phyloP scores from a whole-genome alignment of 2,329 filamentous ascomycete species.

The Penicillium sp. region DNA sequence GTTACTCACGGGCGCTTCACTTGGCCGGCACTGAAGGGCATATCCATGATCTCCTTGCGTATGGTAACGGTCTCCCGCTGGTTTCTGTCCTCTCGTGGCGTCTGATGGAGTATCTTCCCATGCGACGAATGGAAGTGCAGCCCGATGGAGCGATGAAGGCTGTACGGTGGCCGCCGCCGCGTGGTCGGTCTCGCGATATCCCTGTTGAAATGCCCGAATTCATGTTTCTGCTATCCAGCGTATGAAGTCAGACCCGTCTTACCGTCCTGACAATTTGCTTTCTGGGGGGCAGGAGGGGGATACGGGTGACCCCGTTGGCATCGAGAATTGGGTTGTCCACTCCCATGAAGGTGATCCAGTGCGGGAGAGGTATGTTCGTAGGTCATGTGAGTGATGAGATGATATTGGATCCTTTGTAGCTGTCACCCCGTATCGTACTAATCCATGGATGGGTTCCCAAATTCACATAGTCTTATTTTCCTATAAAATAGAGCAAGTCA shows the following conservation, averaged over 20 bases:
- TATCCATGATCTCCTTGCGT: conserved; percentile 61
- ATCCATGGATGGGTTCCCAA: not conserved
- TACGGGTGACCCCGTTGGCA: conserved; percentile 43
- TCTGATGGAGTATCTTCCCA: conserved; percentile 66
- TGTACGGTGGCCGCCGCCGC: conserved; percentile 64
- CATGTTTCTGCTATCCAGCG: conserved; percentile 64
- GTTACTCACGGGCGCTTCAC: not conserved
- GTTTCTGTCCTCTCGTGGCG: conserved; percentile 56
- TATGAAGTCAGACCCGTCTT: conserved; percentile 52
- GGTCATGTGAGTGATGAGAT: not conserved
- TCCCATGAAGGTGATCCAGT: conserved; percentile 12
- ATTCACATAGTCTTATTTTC: not conserved
- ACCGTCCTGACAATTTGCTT: conserved; percentile 64
- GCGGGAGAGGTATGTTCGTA: conserved; percentile 11
- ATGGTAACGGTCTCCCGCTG: conserved; percentile 47
- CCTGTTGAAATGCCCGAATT: conserved; percentile 56
- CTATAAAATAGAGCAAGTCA: not conserved
- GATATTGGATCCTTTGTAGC: not conserved
- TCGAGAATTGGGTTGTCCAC: conserved; percentile 11
- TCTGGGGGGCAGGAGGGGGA: conserved; percentile 39
- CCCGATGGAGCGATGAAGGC: conserved; percentile 51
- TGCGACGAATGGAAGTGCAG: conserved; percentile 64
- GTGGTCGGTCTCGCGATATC: conserved; percentile 63
- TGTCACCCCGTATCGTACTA: not conserved
- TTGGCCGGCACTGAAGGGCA: conserved; percentile 21